These are phyloP conservation scores for Candida ficus DNA, from an alignment of 805 yeast species.

Conservation along the genomic window DNA sequence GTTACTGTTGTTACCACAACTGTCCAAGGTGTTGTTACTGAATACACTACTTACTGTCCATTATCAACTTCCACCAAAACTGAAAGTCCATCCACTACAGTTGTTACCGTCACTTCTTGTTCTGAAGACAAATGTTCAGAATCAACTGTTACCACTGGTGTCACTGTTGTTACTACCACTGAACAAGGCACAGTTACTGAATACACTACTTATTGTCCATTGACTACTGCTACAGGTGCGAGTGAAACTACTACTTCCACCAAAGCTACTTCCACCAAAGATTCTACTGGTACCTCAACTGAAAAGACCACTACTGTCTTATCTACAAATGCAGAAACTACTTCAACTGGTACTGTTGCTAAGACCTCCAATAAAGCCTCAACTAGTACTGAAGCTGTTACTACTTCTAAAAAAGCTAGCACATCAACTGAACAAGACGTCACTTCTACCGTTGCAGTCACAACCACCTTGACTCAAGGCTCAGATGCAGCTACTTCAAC, in stretches of 20 bases:
- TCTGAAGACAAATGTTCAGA: neutral
- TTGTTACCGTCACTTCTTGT: neutral
- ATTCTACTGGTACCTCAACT: neutral
- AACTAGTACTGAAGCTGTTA: too few relatives aligned
- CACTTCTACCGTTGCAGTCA: too few relatives aligned
- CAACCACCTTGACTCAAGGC: too few relatives aligned
- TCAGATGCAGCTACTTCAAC: too few relatives aligned
- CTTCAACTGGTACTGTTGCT: neutral
- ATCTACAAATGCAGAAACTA: neutral
- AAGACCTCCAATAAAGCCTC: too few relatives aligned
- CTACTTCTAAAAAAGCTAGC: too few relatives aligned
- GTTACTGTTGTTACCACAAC: constrained; percentile 31
- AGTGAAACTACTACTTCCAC: too few relatives aligned
- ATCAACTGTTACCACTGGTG: neutral
- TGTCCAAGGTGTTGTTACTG: constrained; percentile 22
- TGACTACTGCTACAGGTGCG: neutral
- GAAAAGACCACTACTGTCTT: neutral
- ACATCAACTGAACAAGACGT: too few relatives aligned
- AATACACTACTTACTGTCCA: constrained; percentile 13
- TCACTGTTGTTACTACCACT: neutral
- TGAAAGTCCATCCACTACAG: too few relatives aligned
- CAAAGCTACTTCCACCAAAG: neutral
- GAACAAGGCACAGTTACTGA: neutral
- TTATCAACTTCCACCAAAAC: constrained; percentile 3
- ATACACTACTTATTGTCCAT: neutral